Percentiles rank a stretch among this genome's conserved stretches.
These are phyloP conservation scores for Ailanthus altissimus DNA, from an alignment of 345 rosid species.

Conservation along the genomic window DNA sequence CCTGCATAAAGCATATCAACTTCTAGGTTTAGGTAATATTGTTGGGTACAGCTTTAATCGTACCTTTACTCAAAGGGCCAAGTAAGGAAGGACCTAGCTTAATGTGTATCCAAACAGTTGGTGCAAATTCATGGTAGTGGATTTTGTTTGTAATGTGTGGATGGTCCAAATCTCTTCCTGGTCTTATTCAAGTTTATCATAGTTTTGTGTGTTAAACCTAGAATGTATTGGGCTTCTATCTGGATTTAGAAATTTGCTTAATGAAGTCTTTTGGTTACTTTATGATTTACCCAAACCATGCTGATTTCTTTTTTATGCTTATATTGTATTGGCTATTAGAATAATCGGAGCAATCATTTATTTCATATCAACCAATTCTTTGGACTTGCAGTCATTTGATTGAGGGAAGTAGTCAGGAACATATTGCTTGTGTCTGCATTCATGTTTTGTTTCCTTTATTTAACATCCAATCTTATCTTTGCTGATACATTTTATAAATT, in stretches of 20 bases:
- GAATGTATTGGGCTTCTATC: slow-evolving; percentile 1
- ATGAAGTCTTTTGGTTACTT: not conserved
- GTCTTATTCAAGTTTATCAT: not conserved
- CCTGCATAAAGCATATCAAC: slow-evolving; percentile 7
- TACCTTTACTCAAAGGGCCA: slow-evolving; percentile 2
- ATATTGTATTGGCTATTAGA: not conserved
- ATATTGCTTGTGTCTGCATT: slow-evolving; percentile 1
- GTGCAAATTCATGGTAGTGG: not conserved
- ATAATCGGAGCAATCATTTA: not conserved
- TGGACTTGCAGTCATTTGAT: not conserved
- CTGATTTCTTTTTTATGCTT: not conserved
- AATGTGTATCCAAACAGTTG: not conserved
- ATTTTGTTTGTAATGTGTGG: not conserved
- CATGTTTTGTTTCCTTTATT: not conserved
- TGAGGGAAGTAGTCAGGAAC: not conserved
- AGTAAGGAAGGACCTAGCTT: not conserved
- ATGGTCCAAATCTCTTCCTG: not conserved
- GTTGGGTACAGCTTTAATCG: not conserved
- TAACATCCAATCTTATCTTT: slow-evolving; percentile 7
- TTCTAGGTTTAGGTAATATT: slow-evolving; percentile 9
- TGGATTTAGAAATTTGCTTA: not conserved
- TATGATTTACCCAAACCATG: not conserved
- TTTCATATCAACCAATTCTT: not conserved
- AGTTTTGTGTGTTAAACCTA: not conserved
- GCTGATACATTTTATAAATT: not conserved